Conservation (phyloP, 1,284 basidiomycete genomes). For the Ganoderma meredithae region DNA sequence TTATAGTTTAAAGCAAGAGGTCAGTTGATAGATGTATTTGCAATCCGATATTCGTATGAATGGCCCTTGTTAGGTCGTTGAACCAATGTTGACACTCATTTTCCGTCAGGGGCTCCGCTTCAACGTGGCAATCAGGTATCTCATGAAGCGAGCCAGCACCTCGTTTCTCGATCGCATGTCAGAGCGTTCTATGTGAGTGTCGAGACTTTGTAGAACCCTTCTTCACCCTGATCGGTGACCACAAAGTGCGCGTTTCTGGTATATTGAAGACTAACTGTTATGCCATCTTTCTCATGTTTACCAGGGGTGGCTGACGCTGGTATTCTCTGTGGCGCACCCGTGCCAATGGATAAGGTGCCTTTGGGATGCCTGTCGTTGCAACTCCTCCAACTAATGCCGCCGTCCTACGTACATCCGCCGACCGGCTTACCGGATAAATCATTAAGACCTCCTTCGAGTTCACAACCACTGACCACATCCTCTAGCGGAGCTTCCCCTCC, state of each 20-base stretch:
- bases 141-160: not conserved
- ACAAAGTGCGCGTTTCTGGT: conserved; percentile 12
- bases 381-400: not conserved
- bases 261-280: conserved; percentile 12
- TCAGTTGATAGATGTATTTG: not conserved
- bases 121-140: conserved; percentile 6
- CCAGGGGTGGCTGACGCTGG: not conserved
- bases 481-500: not conserved
- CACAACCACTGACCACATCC: not conserved
- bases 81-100: conserved; percentile 2
- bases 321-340: not conserved
- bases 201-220: not conserved
- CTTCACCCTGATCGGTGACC: not conserved
- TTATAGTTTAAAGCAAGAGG: not conserved
- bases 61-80: too few relatives aligned
- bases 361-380: not conserved
- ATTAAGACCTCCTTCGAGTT: not conserved
- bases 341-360: not conserved
- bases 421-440: not conserved
- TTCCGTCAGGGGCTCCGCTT: conserved; percentile 7
- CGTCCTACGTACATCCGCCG: too few relatives aligned
- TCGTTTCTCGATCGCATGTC: not conserved
- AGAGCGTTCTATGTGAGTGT: conserved; percentile 14
- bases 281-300: not conserved
- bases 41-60: not conserved